Percentiles rank a stretch among this genome's conserved stretches.
phyloP scores from a whole-genome alignment of 83 land plant species.

The Diphasiastrum complanatum region DNA sequence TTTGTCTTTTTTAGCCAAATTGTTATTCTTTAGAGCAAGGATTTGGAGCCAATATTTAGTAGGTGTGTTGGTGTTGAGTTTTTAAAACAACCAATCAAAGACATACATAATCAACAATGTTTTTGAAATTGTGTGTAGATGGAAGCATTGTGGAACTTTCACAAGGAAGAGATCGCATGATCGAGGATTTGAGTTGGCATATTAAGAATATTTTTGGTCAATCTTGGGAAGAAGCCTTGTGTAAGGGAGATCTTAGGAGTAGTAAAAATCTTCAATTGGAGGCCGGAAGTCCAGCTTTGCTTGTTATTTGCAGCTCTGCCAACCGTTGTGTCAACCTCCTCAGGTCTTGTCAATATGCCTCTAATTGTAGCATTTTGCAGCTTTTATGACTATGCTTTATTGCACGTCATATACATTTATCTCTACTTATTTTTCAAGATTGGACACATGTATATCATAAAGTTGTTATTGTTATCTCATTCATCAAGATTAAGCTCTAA shows the following conservation, averaged over 20 bases:
- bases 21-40: no score
- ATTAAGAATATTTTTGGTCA: conserved; percentile 17
- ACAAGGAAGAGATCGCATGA: conserved; percentile 21
- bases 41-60: no score
- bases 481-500: no score
- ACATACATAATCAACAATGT: no score
- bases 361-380: background rate
- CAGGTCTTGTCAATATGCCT: conserved; percentile 14
- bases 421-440: background rate
- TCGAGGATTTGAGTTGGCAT: conserved; percentile 15
- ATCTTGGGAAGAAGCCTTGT: conserved; percentile 20
- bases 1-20: no score
- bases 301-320: conserved; percentile 38
- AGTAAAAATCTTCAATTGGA: conserved; percentile 3
- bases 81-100: no score
- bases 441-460: no score
- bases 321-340: conserved; percentile 37
- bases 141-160: conserved; percentile 24
- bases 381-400: background rate
- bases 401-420: background rate
- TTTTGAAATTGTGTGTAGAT: no score
- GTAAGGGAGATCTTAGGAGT: conserved; percentile 10
- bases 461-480: no score
- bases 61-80: no score
- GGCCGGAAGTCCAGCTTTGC: conserved; percentile 27